These are phyloP conservation scores for Colletotrichum sp. DNA, from an alignment of 2,329 filamentous ascomycete species.

Conservation along the genomic window DNA sequence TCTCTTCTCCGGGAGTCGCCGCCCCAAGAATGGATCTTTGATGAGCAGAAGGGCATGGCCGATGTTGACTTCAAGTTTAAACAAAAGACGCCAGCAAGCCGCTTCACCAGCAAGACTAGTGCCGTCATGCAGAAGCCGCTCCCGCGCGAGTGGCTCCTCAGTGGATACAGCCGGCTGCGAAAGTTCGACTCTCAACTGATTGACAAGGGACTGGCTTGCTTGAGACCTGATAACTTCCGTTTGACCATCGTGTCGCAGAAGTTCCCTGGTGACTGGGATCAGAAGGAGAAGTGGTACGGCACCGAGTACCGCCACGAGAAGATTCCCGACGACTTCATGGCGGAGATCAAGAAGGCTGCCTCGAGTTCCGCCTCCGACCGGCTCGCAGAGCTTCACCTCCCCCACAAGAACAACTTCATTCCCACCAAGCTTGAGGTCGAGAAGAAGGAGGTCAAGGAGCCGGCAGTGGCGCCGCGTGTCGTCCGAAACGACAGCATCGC, in stretches of 20 bases:
- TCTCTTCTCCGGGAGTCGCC: constrained; percentile 80
- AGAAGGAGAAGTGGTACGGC: constrained; percentile 96
- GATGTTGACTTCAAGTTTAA: constrained; percentile 96
- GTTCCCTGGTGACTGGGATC: constrained; percentile 82
- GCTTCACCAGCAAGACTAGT: constrained; percentile 85
- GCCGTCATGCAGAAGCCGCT: constrained; percentile 91
- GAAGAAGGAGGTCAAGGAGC: constrained; percentile 85
- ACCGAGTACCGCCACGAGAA: constrained; percentile 89
- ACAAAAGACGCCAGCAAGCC: constrained; percentile 88
- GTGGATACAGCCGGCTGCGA: constrained; percentile 76
- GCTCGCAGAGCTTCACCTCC: constrained; percentile 78
- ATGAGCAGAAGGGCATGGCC: constrained; percentile 87
- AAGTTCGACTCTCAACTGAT: constrained; percentile 84
- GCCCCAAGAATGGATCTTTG: constrained; percentile 91
- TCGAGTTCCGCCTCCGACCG: constrained; percentile 62
- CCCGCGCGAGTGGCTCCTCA: constrained; percentile 86
- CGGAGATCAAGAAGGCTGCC: constrained; percentile 70
- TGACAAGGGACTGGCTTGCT: constrained; percentile 71
- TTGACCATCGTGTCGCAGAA: constrained; percentile 84
- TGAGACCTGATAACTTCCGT: constrained; percentile 89
- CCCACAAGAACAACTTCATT: constrained; percentile 94
- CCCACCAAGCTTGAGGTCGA: constrained; percentile 92
- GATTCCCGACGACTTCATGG: constrained; percentile 77
- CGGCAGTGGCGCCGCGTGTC: constrained; percentile 76
- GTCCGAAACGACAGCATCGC: constrained; percentile 83